Conservation (phyloP, 306 rosid species). For the Datisca glomerata region DNA sequence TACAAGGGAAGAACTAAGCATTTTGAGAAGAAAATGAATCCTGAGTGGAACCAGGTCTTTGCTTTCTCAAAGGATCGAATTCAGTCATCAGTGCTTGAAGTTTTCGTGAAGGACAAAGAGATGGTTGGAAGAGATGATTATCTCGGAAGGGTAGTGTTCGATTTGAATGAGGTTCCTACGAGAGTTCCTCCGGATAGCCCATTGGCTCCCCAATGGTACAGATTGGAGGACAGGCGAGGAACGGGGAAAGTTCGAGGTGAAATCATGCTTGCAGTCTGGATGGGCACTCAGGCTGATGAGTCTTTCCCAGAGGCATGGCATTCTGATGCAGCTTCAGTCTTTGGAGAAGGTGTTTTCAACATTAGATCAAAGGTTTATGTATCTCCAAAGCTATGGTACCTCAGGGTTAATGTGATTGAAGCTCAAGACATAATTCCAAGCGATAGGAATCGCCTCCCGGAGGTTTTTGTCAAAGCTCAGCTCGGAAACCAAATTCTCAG, state of each 20-base stretch:
- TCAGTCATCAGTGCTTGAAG: conserved; percentile 72
- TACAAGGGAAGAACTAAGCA: conserved; percentile 79
- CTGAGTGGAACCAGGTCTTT: conserved; percentile 95
- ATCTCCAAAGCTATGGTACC: conserved; percentile 93
- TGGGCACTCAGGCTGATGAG: conserved; percentile 97
- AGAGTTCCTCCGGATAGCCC: conserved; percentile 95
- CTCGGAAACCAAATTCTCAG: conserved; percentile 69
- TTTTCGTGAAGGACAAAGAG: conserved; percentile 76
- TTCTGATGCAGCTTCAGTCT: conserved; percentile 75
- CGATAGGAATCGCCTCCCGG: conserved; percentile 61
- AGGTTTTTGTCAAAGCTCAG: conserved; percentile 68
- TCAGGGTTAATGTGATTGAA: conserved; percentile 69
- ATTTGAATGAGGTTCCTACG: conserved; percentile 78
- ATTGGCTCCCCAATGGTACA: conserved; percentile 89
- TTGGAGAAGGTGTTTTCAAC: conserved; percentile 73
- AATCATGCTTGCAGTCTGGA: conserved; percentile 91
- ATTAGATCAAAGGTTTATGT: conserved; percentile 86
- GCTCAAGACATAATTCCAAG: conserved; percentile 80
- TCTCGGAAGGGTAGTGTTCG: conserved; percentile 70
- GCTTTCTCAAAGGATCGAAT: conserved; percentile 82
- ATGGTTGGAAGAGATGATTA: conserved; percentile 85
- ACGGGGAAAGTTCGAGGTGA: conserved; percentile 74
- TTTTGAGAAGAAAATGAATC: conserved; percentile 59
- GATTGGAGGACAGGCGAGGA: conserved; percentile 60
- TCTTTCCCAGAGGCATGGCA: conserved; percentile 96